A percentile compares a stretch with the other conserved stretches of the same genome.
These are phyloP conservation scores for Pseudotsuga menziesii DNA, from an alignment of 75 land plant genomes.

Conservation along the genomic window DNA sequence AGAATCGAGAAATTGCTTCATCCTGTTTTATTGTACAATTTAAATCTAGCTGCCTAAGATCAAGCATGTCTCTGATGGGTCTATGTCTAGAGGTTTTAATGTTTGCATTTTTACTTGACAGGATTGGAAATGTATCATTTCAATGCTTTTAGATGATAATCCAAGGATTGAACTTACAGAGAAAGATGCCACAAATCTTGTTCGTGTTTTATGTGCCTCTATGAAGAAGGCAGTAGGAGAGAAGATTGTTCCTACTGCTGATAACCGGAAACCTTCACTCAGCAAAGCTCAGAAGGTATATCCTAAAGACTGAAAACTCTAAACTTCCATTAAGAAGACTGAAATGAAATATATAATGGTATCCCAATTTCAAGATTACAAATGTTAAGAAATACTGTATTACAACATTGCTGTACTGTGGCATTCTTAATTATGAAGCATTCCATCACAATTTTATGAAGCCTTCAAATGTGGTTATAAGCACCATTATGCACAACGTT, in stretches of 20 bases:
- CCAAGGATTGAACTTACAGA: slow-evolving; percentile 73
- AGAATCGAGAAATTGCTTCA: not conserved
- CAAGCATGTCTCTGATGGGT: not conserved
- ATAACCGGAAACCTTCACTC: slow-evolving; percentile 57
- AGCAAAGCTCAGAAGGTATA: slow-evolving; percentile 87
- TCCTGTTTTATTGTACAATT: not conserved
- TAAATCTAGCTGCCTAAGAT: not conserved
- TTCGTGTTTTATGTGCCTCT: slow-evolving; percentile 74
- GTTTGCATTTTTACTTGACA: slow-evolving; percentile 22
- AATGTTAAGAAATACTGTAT: not conserved
- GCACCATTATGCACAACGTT: no score
- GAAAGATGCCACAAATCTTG: slow-evolving; percentile 75
- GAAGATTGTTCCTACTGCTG: slow-evolving; percentile 83
- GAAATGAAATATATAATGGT: not conserved
- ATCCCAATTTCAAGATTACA: not conserved
- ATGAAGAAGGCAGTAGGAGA: slow-evolving; percentile 92
- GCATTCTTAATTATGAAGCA: no score
- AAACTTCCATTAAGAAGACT: not conserved
- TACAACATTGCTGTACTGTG: not conserved
- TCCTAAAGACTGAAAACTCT: not conserved
- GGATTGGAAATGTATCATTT: slow-evolving; percentile 97
- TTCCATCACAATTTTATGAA: no score
- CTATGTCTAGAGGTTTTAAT: not conserved
- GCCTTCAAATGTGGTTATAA: no score
- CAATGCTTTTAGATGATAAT: slow-evolving; percentile 68